A percentile compares a stretch with the other conserved stretches of the same genome.
Conservation (phyloP, 2,329 filamentous ascomycete genomes). For the Fusarium hainanense region DNA sequence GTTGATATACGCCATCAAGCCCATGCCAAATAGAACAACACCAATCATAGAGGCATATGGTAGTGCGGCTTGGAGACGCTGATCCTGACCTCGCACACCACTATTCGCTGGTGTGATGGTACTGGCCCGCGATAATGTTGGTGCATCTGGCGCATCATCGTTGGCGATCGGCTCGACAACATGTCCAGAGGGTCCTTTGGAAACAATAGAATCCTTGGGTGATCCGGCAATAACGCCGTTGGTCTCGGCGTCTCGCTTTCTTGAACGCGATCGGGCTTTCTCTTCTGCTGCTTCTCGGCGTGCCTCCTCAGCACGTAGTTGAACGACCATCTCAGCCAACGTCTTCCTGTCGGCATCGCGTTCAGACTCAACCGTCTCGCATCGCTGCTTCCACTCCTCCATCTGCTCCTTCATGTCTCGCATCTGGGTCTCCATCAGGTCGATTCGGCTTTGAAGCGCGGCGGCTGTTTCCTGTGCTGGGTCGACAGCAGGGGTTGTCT, state of each 20-base stretch:
- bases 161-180: constrained; percentile 37
- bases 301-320: constrained; percentile 76
- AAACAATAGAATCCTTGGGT: constrained; percentile 34
- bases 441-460: constrained; percentile 73
- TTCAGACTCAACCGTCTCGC: constrained; percentile 84
- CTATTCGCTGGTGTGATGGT: constrained; percentile 61
- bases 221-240: constrained; percentile 34
- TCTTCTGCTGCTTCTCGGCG: constrained; percentile 58
- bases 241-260: constrained; percentile 45
- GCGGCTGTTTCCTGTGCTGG: constrained; percentile 52
- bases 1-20: constrained; percentile 88
- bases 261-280: constrained; percentile 54
- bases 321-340: constrained; percentile 87
- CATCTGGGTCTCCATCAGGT: constrained; percentile 83
- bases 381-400: constrained; percentile 79
- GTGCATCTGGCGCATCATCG: constrained; percentile 54
- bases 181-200: constrained; percentile 29
- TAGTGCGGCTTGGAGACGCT: constrained; percentile 63
- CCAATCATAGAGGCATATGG: constrained; percentile 86
- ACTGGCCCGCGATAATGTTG: constrained; percentile 60
- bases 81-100: constrained; percentile 56
- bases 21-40: constrained; percentile 83
- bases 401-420: constrained; percentile 83
- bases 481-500: constrained; percentile 50
- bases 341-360: constrained; percentile 77